Conservation (phyloP, 2,329 filamentous ascomycete genomes). For the Talaromyces piceae region DNA sequence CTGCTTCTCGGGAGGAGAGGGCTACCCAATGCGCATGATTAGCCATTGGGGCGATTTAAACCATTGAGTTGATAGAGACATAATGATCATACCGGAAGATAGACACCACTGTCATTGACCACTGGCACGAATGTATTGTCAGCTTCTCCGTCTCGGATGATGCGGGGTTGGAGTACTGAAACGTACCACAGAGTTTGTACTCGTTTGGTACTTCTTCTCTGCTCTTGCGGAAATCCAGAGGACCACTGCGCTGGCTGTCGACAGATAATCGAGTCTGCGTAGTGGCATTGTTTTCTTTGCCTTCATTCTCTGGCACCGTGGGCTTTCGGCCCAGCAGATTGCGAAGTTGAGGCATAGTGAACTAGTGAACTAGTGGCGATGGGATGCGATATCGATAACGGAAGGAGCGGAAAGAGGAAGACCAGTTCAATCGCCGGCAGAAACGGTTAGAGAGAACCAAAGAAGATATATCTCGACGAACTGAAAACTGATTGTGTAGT, state of each 20-base stretch:
- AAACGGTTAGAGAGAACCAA: too few species aligned
- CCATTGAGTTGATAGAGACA: background rate
- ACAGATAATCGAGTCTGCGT: conserved; percentile 37
- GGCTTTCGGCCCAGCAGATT: conserved; percentile 62
- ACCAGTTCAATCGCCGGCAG: too few species aligned
- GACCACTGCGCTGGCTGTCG: conserved; percentile 37
- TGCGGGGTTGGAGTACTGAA: background rate
- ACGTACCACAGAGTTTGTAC: conserved; percentile 70
- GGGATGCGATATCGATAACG: conserved; percentile 5
- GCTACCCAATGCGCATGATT: conserved; percentile 41
- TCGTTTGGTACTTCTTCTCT: conserved; percentile 62
- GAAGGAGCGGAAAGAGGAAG: background rate
- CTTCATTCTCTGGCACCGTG: conserved; percentile 33
- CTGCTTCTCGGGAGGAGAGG: conserved; percentile 82
- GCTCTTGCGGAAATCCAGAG: conserved; percentile 53
- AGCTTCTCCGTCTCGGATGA: background rate
- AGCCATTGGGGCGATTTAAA: background rate
- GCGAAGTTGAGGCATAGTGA: conserved; percentile 65
- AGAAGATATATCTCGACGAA: too few species aligned
- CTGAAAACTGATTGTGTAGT: too few species aligned
- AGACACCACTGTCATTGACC: conserved; percentile 91
- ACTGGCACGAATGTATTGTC: conserved; percentile 49
- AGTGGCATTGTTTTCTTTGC: conserved; percentile 46
- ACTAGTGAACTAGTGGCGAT: too few species aligned
- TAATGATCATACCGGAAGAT: conserved; percentile 68